Percentiles rank a stretch among this genome's conserved stretches.
These are phyloP conservation scores for Apocynum venetum DNA, from an alignment of 257 asterid species.

Conservation along the genomic window DNA sequence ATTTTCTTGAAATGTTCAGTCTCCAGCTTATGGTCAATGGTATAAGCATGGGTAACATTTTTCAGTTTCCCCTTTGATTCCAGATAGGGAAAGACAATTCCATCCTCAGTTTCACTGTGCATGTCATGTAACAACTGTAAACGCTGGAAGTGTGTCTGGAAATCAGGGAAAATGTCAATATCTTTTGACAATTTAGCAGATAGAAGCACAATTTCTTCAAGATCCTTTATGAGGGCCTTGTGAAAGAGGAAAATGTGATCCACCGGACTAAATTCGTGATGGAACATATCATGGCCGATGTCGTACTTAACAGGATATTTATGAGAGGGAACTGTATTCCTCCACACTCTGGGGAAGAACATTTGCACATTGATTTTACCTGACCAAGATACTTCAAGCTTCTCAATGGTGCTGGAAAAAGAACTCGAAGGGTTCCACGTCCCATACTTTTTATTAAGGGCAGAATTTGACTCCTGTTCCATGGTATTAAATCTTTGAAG, in stretches of 20 bases:
- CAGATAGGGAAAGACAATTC: constrained; percentile 68
- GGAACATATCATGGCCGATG: constrained; percentile 14
- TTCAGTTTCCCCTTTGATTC: constrained; percentile 67
- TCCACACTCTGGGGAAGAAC: constrained; percentile 51
- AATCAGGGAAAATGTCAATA: constrained; percentile 41
- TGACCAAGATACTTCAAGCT: constrained; percentile 31
- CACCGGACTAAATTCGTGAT: constrained; percentile 55
- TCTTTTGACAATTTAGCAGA: constrained; percentile 54
- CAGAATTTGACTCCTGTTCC: constrained; percentile 24
- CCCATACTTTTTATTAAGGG: constrained; percentile 14
- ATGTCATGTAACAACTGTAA: constrained; percentile 45
- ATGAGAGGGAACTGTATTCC: constrained; percentile 31
- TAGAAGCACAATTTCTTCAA: constrained; percentile 47
- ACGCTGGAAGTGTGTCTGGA: constrained; percentile 41
- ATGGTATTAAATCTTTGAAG: constrained; percentile 9
- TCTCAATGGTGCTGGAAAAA: constrained; percentile 22
- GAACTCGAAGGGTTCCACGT: constrained; percentile 37
- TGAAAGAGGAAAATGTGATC: constrained; percentile 59
- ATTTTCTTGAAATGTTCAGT: constrained; percentile 47
- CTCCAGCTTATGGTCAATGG: constrained; percentile 73
- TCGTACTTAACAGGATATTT: constrained; percentile 28
- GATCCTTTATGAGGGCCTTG: constrained; percentile 58
- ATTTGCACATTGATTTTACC: constrained; percentile 38
- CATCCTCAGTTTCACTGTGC: constrained; percentile 71
- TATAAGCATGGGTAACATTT: constrained; percentile 62